phyloP scores from a whole-genome alignment of 768 basidiomycete species.

The Solioccasus polychromus region DNA sequence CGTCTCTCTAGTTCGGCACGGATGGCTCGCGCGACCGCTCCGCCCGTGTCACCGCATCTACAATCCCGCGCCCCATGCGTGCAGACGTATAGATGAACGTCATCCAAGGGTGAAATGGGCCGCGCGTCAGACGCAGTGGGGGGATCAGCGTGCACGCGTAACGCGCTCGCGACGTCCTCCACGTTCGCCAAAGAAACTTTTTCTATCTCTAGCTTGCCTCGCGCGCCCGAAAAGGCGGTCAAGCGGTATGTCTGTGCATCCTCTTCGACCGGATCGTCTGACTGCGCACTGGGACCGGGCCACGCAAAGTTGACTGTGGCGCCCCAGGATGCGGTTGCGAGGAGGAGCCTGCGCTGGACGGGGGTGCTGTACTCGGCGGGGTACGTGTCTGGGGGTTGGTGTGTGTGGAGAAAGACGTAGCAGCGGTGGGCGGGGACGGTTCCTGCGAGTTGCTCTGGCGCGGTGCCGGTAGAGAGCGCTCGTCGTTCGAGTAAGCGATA shows the following conservation, averaged over 20 bases:
- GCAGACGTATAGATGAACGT: slow-evolving; percentile 61
- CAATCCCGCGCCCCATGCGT: slow-evolving; percentile 80
- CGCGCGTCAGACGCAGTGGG: slow-evolving; percentile 16
- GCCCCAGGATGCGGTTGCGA: slow-evolving; percentile 44
- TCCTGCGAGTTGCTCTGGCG: slow-evolving; percentile 39
- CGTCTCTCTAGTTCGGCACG: slow-evolving; percentile 47
- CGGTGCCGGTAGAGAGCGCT: slow-evolving; percentile 2
- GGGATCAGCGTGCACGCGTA: slow-evolving; percentile 33
- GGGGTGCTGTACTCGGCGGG: slow-evolving; percentile 46
- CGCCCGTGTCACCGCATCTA: slow-evolving; percentile 69
- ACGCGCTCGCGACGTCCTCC: slow-evolving; percentile 39
- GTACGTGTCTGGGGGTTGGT: slow-evolving; percentile 46
- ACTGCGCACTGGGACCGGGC: slow-evolving; percentile 23
- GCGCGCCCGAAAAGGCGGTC: slow-evolving; percentile 49
- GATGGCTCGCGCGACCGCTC: slow-evolving; percentile 52
- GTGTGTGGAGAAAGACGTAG: slow-evolving; percentile 56
- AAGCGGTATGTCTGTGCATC: slow-evolving; percentile 32
- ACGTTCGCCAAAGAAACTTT: slow-evolving; percentile 47
- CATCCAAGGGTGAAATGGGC: slow-evolving; percentile 13
- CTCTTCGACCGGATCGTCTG: slow-evolving; percentile 2
- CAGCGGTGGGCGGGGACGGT: slow-evolving; percentile 51
- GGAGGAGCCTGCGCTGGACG: slow-evolving; percentile 49
- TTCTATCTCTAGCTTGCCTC: slow-evolving; percentile 50
- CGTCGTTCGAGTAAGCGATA: too few species aligned
- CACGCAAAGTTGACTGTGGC: slow-evolving; percentile 63